These are phyloP conservation scores for Melaleuca quinquenervia DNA, from an alignment of 345 rosid genomes.

Conservation along the genomic window DNA sequence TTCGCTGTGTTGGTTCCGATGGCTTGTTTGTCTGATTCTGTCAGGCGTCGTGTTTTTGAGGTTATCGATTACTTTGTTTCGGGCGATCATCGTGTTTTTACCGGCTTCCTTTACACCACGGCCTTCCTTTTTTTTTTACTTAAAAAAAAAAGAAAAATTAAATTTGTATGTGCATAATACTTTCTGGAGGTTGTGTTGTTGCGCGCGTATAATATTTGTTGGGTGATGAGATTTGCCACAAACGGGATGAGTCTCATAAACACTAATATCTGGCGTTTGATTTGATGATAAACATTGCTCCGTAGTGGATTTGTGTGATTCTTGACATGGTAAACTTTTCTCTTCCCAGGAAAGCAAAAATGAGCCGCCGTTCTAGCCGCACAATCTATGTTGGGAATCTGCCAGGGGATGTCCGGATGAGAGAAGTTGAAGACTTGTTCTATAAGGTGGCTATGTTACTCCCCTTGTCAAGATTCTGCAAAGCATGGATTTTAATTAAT, in stretches of 20 bases:
- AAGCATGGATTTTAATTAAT: neutral
- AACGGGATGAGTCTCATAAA: neutral
- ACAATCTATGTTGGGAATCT: conserved; percentile 94
- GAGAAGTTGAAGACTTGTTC: conserved; percentile 90
- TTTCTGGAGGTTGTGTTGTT: neutral
- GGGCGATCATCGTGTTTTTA: neutral
- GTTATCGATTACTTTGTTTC: neutral
- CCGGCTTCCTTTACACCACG: neutral
- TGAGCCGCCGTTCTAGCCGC: conserved; percentile 76
- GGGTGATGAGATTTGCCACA: neutral
- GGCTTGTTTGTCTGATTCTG: neutral
- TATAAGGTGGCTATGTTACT: conserved; percentile 43
- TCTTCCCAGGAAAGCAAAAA: conserved; percentile 21
- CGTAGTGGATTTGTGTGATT: neutral
- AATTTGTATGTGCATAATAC: neutral
- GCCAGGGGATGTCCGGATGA: conserved; percentile 79
- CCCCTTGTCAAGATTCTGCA: neutral
- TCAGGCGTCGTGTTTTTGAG: neutral
- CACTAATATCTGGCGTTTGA: neutral
- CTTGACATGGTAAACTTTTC: neutral
- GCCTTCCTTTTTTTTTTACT: neutral
- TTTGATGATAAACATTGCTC: neutral
- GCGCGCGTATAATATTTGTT: neutral
- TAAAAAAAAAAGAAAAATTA: neutral
- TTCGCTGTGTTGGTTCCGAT: neutral